These are phyloP conservation scores for Powellomyces hirtus DNA, from an alignment of 192 early-diverging fungal species.

Conservation along the genomic window DNA sequence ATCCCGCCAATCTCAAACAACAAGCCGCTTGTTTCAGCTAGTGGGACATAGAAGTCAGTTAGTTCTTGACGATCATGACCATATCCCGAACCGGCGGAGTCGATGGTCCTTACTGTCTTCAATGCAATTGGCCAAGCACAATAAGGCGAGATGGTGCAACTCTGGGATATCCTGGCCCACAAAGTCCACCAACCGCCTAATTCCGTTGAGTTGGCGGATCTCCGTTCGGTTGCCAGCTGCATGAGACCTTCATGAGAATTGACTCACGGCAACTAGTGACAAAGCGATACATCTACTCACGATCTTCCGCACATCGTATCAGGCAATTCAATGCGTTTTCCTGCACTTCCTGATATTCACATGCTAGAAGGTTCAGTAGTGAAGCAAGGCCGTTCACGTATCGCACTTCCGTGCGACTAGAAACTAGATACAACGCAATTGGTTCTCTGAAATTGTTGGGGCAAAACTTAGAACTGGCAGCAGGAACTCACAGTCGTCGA, in stretches of 20 bases:
- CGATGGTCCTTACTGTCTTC: constrained; percentile 41
- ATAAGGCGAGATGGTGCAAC: constrained; percentile 43
- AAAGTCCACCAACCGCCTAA: constrained; percentile 46
- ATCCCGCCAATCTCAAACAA: constrained; percentile 43
- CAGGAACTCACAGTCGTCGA: constrained; percentile 53
- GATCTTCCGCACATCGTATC: constrained; percentile 47
- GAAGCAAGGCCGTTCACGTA: constrained; percentile 45
- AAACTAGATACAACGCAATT: too few relatives aligned
- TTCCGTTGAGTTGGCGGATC: constrained; percentile 44
- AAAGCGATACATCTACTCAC: constrained; percentile 24
- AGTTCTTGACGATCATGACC: too few relatives aligned
- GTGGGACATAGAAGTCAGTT: not conserved
- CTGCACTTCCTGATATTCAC: constrained; percentile 51
- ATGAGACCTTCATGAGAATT: not conserved
- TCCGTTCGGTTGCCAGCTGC: constrained; percentile 48
- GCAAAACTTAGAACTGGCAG: too few relatives aligned
- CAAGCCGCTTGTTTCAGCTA: constrained; percentile 41
- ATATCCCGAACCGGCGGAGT: not conserved
- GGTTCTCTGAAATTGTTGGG: too few relatives aligned
- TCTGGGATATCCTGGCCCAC: constrained; percentile 38
- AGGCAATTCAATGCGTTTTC: constrained; percentile 46
- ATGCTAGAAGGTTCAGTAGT: constrained; percentile 44
- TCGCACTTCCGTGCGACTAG: constrained; percentile 48
- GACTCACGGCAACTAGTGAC: not conserved
- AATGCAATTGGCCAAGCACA: constrained; percentile 44